Base-by-base conservation (phyloP, 768 basidiomycete genomes). In the Collybia sp. region DNA sequence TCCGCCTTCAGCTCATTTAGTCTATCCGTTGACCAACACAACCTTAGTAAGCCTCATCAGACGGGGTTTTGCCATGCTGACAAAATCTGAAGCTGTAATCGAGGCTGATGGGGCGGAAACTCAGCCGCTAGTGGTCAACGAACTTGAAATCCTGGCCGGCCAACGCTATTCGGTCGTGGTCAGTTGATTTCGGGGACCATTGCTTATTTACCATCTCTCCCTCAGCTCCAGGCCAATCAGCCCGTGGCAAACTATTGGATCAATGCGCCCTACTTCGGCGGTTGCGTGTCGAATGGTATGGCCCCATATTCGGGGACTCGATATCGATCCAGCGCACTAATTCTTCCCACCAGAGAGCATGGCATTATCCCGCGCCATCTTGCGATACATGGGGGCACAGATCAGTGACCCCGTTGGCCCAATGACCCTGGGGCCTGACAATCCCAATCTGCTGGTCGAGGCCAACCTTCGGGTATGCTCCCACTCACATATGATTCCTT, bases 81-180 rank as follows among this genome's bases (percentile, higher is more conserved):
- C n/a, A n/a, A n/a, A n/a, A n/a, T n/a, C n/a, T n/a, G n/a, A n/a
- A 47, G 76, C 68, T 0, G 54, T 78, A 47, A 76, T 77, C 34
- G 76, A 77, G 56, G 71, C 64, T 1, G 76, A 78, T 37, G 71
- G 70, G 5, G 47, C 63, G 38, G 67, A 66, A 40, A 59, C 65
- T 10, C 38, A 64, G 18, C 75, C 78, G 0, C 47, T 68, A 10
- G 45, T 44, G 1, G 68, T 73, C 3, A 69, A 76, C 43, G 52
- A 59, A 6, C 66, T 78, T 40, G 55, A 67, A 5, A 69, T 79
- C 39, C 73, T 66, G 43, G 61, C 64, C 9, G 79, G 69, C 2
- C 77, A 79, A 50, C 68, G 76, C 6, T 79, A 79, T 44, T 79
- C 77, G 0, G 60, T 77, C 47, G 56, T 78, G 9, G 49, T 75